Base-by-base conservation (phyloP, 2,329 filamentous ascomycete species). In the Neospermospora avenae region DNA sequence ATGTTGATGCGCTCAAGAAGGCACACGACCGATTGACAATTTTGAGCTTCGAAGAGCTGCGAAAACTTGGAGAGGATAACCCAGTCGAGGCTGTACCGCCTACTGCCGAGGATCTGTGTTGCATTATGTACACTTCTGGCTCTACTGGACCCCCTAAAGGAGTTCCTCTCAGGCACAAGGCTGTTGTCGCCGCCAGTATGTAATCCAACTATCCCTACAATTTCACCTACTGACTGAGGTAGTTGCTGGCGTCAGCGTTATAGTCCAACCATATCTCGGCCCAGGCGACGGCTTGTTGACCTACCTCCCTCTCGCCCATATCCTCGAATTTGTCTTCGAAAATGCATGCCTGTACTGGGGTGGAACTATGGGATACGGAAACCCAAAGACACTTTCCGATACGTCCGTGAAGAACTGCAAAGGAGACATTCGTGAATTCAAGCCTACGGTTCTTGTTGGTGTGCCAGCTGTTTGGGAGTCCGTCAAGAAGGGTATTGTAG, bases 391-490 rank as follows among this genome's bases (percentile, higher is more conserved):
- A 0, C 81, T 99, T 58, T 90, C 93, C 7, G 93, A 98, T 72
- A 77, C 80, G 3, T 96, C 90, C 20, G 89, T 96, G 76, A 87
- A 88, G 67, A 95, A 98, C 76, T 97, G 90, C 78, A 85, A 87
- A 67, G 93, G 95, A 68, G 95, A 99, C 70, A 96, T 99, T 77
- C 89, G 90, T 62, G 93, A 97, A 72, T 89, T 98, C 73, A 84
- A 84, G 68, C 95, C 95, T 0, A 96, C 92, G 1, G 84, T 97
- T 72, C 84, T 99, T 73, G 89, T 97, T 41, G 95, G 95, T 74
- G 95, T 99, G 3, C 95, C 95, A 1, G 93, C 96, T 60, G 89
- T 99, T 34, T 99, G 93, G 93, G 95, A 99, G 77, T 93, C 91
- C 1, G 89, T 99, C 70, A 93, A 92, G 80, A 99, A 99, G 81